These are phyloP conservation scores for Nicotiana tomentosiformis DNA, from an alignment of 257 asterid species.

Conservation along the genomic window DNA sequence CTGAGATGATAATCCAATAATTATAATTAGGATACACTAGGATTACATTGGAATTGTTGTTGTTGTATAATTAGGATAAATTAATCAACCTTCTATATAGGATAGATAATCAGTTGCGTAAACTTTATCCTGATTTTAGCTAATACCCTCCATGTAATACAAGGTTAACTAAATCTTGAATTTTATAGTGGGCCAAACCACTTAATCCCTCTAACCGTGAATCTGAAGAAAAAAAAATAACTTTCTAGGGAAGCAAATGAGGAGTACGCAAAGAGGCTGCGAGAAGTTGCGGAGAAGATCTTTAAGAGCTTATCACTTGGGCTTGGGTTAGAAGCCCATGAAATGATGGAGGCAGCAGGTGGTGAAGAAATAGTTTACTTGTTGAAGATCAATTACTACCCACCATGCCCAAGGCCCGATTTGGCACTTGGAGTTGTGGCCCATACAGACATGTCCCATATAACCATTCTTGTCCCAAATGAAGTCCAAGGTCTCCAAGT, in stretches of 20 bases:
- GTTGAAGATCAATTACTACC: conserved; percentile 78
- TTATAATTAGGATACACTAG: too few species aligned
- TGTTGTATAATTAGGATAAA: too few species aligned
- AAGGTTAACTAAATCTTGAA: too few species aligned
- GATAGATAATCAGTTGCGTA: too few species aligned
- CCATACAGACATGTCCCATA: conserved; percentile 72
- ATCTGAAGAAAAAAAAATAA: too few species aligned
- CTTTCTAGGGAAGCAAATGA: conserved; percentile 48
- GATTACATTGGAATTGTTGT: too few species aligned
- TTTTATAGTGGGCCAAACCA: too few species aligned
- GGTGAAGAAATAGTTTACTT: conserved; percentile 50
- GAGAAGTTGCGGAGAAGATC: conserved; percentile 42
- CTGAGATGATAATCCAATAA: too few species aligned
- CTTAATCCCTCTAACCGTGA: too few species aligned
- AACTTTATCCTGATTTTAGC: too few species aligned
- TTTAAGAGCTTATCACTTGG: conserved; percentile 52
- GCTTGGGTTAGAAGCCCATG: conserved; percentile 48
- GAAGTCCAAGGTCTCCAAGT: conserved; percentile 90
- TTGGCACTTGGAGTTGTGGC: conserved; percentile 86
- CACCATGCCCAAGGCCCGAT: conserved; percentile 91
- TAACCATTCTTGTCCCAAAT: conserved; percentile 77
- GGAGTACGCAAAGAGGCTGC: conserved; percentile 42
- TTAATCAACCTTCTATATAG: too few species aligned
- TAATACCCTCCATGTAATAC: too few species aligned
- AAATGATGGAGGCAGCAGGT: conserved; percentile 46